Evolutionary conservation across 257 asterid genomes (phyloP).

Genomic region (Haberlea rhodopensis): DNA sequence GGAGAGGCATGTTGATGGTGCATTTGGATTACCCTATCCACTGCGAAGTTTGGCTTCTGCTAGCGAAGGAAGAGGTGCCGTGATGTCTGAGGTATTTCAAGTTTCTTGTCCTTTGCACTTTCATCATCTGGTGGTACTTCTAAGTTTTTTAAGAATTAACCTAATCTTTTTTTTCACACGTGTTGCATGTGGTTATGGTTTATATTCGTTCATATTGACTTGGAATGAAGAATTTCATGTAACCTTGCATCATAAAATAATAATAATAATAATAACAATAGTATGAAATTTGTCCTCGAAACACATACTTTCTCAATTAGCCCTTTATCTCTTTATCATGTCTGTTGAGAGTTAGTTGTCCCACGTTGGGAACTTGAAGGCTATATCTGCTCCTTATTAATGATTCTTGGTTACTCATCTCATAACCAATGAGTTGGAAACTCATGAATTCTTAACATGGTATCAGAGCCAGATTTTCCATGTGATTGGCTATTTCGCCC

Average conservation of each 20-base stretch:
- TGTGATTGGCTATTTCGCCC: too few species aligned
- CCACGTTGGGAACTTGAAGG: too few species aligned
- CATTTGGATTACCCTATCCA: conserved; percentile 58
- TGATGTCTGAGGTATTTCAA: conserved; percentile 71
- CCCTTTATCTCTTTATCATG: neutral
- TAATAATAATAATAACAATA: neutral
- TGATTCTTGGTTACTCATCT: too few species aligned
- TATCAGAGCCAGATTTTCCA: too few species aligned
- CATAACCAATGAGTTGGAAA: too few species aligned
- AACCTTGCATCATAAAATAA: neutral
- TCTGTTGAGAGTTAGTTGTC: too few species aligned
- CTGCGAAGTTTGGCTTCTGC: conserved; percentile 53
- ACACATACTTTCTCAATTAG: neutral
- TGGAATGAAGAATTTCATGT: conserved; percentile 8
- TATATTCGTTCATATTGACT: conserved; percentile 1
- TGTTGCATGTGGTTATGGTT: conserved; percentile 15
- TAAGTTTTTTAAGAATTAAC: neutral
- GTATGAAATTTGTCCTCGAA: conserved; percentile 1
- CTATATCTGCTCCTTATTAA: too few species aligned
- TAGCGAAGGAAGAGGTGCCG: conserved; percentile 73
- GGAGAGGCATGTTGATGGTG: conserved; percentile 78
- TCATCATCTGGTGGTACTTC: neutral
- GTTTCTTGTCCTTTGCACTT: conserved; percentile 9
- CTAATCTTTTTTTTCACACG: conserved; percentile 1
- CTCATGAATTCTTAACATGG: too few species aligned